These are phyloP conservation scores for Modicella reniformis DNA, from an alignment of 371 early-diverging fungal genomes.

Conservation along the genomic window DNA sequence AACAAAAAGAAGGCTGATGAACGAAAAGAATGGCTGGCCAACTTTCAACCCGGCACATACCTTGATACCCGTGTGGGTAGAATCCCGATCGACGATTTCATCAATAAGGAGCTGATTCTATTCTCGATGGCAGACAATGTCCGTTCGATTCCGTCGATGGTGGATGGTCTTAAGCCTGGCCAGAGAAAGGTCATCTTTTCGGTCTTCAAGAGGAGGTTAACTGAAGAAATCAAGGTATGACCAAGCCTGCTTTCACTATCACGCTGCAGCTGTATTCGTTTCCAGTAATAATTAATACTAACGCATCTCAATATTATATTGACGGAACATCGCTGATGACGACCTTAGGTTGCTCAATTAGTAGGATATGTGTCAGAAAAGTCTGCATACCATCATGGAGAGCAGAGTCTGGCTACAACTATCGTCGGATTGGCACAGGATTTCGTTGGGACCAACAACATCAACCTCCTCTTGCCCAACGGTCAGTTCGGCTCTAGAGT, in stretches of 20 bases:
- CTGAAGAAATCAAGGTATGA: slow-evolving; percentile 89
- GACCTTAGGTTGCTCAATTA: slow-evolving; percentile 84
- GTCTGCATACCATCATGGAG: slow-evolving; percentile 99
- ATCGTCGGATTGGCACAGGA: slow-evolving; percentile 98
- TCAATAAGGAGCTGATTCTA: slow-evolving; percentile 97
- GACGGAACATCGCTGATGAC: neutral
- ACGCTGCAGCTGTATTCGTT: too few relatives aligned
- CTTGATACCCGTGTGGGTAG: slow-evolving; percentile 86
- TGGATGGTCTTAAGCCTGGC: slow-evolving; percentile 99
- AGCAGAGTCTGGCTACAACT: slow-evolving; percentile 87
- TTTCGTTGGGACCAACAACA: slow-evolving; percentile 98
- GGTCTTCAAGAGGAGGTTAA: slow-evolving; percentile 90
- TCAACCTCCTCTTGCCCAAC: slow-evolving; percentile 90
- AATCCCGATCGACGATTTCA: slow-evolving; percentile 94
- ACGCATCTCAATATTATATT: neutral
- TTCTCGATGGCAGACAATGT: slow-evolving; percentile 98
- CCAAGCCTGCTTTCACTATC: neutral
- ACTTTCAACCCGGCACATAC: slow-evolving; percentile 91
- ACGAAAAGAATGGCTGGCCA: slow-evolving; percentile 96
- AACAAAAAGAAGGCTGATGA: slow-evolving; percentile 96
- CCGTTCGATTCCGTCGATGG: slow-evolving; percentile 96
- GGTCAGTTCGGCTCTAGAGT: slow-evolving; percentile 98
- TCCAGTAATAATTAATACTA: neutral
- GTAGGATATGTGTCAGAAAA: slow-evolving; percentile 95
- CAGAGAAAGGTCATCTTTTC: slow-evolving; percentile 98